Percentiles rank a stretch among this genome's conserved stretches.
phyloP scores from a whole-genome alignment of 2,329 filamentous ascomycete species.

The Trichoderma arundinaceum region DNA sequence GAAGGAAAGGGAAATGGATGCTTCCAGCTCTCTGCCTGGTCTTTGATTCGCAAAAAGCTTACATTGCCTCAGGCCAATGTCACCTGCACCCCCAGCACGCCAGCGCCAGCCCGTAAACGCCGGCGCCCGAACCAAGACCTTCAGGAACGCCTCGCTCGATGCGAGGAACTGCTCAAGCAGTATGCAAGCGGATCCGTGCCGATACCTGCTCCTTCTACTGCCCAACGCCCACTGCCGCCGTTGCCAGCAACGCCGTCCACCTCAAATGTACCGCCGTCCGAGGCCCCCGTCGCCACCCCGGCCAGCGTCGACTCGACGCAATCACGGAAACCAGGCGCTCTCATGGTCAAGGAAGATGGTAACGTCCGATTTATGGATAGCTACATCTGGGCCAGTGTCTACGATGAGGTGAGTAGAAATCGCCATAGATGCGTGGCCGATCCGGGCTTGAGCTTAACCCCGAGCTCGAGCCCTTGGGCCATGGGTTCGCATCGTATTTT shows the following conservation, averaged over 20 bases:
- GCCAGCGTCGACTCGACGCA: constrained; percentile 41
- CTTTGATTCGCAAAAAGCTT: constrained; percentile 22
- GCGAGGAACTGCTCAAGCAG: constrained; percentile 63
- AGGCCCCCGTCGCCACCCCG: constrained; percentile 39
- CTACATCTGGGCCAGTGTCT: constrained; percentile 58
- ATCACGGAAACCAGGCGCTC: constrained; percentile 55
- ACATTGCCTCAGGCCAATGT: constrained; percentile 57
- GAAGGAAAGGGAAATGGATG: neutral
- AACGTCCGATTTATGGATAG: constrained; percentile 64
- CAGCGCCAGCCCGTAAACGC: constrained; percentile 64
- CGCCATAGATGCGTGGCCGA: neutral
- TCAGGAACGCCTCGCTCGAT: constrained; percentile 64
- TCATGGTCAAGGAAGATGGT: constrained; percentile 61
- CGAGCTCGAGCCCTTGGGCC: neutral
- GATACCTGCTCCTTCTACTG: constrained; percentile 36
- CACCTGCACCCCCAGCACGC: constrained; percentile 64
- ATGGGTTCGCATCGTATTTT: neutral
- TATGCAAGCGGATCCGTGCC: constrained; percentile 54
- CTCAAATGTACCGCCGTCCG: constrained; percentile 29
- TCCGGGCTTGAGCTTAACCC: neutral
- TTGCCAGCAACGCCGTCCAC: constrained; percentile 33
- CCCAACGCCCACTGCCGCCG: constrained; percentile 30
- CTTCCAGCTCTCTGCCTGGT: neutral
- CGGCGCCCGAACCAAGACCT: constrained; percentile 65
- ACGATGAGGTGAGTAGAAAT: constrained; percentile 57